Evolutionary conservation across 352 stramenopile species (phyloP), one percentile per base, ranked within the genome.

Genomic region (Pythium monospermum): DNA sequence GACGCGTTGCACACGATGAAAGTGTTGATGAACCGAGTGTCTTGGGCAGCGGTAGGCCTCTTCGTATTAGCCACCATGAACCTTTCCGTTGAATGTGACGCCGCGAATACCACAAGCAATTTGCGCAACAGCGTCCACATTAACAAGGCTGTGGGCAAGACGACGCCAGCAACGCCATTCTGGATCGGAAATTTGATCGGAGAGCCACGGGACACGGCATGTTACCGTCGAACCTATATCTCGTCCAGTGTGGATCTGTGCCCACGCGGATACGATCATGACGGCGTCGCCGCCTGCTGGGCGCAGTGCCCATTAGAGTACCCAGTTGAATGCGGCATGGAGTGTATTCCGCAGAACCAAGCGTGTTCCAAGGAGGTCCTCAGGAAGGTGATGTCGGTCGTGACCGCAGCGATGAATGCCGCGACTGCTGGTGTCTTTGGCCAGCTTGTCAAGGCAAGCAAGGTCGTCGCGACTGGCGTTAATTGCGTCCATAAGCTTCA

Each of bases 291-390:
- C n/a, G 59, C 37, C 0, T 85, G 74, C 47, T 85, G 71, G 74
- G 64, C 74, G 0, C 56, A 83, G 43, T 86, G 75, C 30, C 75
- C 75, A 1, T 53, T 84, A 7, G 57, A 77, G 26, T 86, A 83
- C 58, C 75, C 75, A 0, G 70, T 86, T 21, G 48, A 80, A 42
- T 85, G 74, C 23, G 49, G 69, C 27, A 58, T 67, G 25, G 68
- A 85, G 37, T 83, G 74, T 33, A 68, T 83, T 35, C 71, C 69
- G 6, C 67, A 82, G 18, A 83, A 79, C 8, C 7, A 13, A 8
- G 13, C 30, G 30, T 35, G 30, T 35, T 13, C 30, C 8, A 13
- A 35, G 30, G 30, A 8, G 30, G 13, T 35, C 7, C 30, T 35
- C 7, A 13, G 7, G 13, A 35, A 35, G 30, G 30, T 8, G 7